Base-by-base conservation (phyloP, 768 basidiomycete species). In the Russula sp. region DNA sequence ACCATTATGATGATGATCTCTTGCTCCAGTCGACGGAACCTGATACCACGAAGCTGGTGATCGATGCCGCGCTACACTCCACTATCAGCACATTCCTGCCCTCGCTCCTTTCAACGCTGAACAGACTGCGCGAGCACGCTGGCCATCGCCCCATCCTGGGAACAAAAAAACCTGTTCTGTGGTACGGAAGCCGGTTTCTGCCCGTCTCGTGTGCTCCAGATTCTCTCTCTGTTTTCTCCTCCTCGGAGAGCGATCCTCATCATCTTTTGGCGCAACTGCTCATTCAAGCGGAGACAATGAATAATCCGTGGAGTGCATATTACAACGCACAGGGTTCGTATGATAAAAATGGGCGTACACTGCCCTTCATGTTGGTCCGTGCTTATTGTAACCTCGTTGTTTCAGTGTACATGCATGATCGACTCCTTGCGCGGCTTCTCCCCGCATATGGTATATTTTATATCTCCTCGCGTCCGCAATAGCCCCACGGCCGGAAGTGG, bases 281-380 rank as follows among this genome's bases (percentile, higher is more conserved):
- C n/a, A 18, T 36, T 10, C 58, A 65, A n/a, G 58, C 63, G 11
- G 63, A 54, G 48, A 49, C 34, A 24, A 49, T 13, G 34, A 36
- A 42, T 30, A 57, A 65, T 22, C 66, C 66, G 2, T 65, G 66
- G 66, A 67, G 28, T 22, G 63, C 57, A 14, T 67, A 67, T 64
- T 60, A 67, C 57, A 67, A 67, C 28, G 66, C 66, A 42, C 66
- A 67, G 60, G 66, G 66, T 67, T 40, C 40, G 48, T 64, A 16
- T 44, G 8, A 38, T 16, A 22, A 51, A n/a, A 18, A 20, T 4
- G 18, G 57, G 5, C 10, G 16, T 13, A 14, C 28, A 2, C 3
- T 32, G n/a, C 51, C 36, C 36, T 6, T 36, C 36, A 32, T 34
- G 48, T n/a, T 18, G 10, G 44, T 20, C 38, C 14, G 14, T 36